Evolutionary conservation across 805 yeast species (phyloP).

Genomic region (Brettanomyces sp.): DNA sequence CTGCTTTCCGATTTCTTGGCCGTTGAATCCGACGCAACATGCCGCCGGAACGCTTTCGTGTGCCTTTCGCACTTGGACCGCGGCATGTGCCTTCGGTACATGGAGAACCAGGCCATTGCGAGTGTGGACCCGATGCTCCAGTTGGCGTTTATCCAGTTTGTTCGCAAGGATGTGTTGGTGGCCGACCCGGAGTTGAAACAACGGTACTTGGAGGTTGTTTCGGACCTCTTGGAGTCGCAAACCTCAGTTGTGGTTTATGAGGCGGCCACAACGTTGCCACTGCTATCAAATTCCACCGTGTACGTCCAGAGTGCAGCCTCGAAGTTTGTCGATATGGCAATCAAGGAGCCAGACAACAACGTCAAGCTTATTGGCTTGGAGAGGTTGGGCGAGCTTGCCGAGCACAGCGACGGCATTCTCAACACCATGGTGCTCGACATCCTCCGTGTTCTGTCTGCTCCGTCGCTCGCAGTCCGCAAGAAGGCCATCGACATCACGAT

Average conservation of each 20-base stretch:
- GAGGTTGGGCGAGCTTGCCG: slow-evolving; percentile 68
- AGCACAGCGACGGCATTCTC: slow-evolving; percentile 68
- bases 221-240: slow-evolving; percentile 63
- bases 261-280: slow-evolving; percentile 74
- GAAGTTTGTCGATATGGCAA: slow-evolving; percentile 80
- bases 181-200: slow-evolving; percentile 53
- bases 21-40: slow-evolving; percentile 84
- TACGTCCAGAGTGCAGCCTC: slow-evolving; percentile 72
- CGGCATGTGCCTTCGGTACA: slow-evolving; percentile 72
- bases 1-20: slow-evolving; percentile 62
- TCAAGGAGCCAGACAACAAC: slow-evolving; percentile 89
- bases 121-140: slow-evolving; percentile 76
- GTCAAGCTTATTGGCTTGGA: slow-evolving; percentile 88
- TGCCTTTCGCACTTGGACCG: slow-evolving; percentile 77
- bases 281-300: slow-evolving; percentile 46
- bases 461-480: slow-evolving; percentile 83
- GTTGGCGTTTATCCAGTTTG: slow-evolving; percentile 83
- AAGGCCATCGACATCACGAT: slow-evolving; percentile 83
- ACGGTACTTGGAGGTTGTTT: slow-evolving; percentile 63
- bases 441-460: slow-evolving; percentile 74
- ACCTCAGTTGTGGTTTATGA: slow-evolving; percentile 77
- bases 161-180: slow-evolving; percentile 66
- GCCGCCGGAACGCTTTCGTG: slow-evolving; percentile 91
- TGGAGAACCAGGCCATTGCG: slow-evolving; percentile 62
- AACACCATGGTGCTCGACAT: slow-evolving; percentile 82